A percentile compares a stretch with the other conserved stretches of the same genome.
Evolutionary conservation across 129 eudicot genomes (phyloP).

Genomic region (Helianthus tuberosus): DNA sequence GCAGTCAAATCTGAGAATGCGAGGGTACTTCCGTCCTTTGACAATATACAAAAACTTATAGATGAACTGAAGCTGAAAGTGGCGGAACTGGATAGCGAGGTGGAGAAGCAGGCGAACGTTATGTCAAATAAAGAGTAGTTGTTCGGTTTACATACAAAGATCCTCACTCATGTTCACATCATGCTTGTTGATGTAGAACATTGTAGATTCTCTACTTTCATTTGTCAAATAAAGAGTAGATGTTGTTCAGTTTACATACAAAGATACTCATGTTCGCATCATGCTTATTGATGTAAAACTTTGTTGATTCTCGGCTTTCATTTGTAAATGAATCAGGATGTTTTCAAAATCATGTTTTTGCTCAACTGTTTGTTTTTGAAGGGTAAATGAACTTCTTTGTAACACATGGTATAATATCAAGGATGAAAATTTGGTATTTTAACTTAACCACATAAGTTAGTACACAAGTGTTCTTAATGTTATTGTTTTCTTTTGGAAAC

Average conservation of each 20-base stretch:
- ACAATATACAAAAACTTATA: slow-evolving; percentile 18
- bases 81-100: slow-evolving; percentile 56
- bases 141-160: background rate
- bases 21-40: background rate
- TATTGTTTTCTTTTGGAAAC: no score
- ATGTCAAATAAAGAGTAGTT: background rate
- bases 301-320: background rate
- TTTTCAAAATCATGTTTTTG: background rate
- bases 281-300: background rate
- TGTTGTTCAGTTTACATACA: background rate
- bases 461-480: no score
- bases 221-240: no score
- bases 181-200: no score
- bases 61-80: slow-evolving; percentile 44
- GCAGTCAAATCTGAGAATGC: background rate
- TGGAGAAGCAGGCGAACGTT: background rate
- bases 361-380: no score
- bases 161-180: no score
- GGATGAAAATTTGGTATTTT: no score
- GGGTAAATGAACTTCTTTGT: no score
- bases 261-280: background rate
- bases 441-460: no score
- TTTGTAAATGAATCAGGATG: background rate
- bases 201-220: no score
- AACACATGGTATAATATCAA: no score